Conservation (phyloP, 805 yeast species). For the Saccharomycopsis fermentans region DNA sequence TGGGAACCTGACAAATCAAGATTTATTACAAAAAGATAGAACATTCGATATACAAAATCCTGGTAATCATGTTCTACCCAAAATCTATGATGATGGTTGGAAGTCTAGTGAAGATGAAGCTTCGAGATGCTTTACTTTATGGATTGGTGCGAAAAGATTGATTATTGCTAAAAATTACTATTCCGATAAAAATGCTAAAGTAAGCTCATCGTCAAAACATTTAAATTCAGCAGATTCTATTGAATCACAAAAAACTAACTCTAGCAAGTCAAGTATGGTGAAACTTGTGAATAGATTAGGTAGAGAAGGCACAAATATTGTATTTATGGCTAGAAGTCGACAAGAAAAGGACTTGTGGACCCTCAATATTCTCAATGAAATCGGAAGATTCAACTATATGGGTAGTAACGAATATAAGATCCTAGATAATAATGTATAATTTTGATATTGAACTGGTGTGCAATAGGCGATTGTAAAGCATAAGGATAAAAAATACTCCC, state of each 20-base stretch:
- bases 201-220: background rate
- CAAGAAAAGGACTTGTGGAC: slow-evolving; percentile 86
- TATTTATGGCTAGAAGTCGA: slow-evolving; percentile 72
- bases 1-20: slow-evolving; percentile 49
- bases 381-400: slow-evolving; percentile 11
- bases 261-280: background rate
- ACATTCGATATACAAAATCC: slow-evolving; percentile 40
- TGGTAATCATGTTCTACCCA: slow-evolving; percentile 51
- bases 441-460: background rate
- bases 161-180: slow-evolving; percentile 22
- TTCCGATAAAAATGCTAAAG: background rate
- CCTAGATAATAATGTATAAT: background rate
- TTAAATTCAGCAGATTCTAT: slow-evolving; percentile 21
- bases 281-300: slow-evolving; percentile 44
- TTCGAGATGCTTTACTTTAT: slow-evolving; percentile 69
- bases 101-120: slow-evolving; percentile 66
- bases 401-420: background rate
- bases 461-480: too few species aligned
- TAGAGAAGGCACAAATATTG: slow-evolving; percentile 54
- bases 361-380: slow-evolving; percentile 11
- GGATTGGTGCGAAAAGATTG: slow-evolving; percentile 63
- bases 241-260: background rate
- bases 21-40: slow-evolving; percentile 38
- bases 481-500: too few species aligned
- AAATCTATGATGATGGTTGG: slow-evolving; percentile 79